A percentile compares a stretch with the other conserved stretches of the same genome.
phyloP scores from a whole-genome alignment of 352 stramenopile species.

The Phytopythium aichiense region DNA sequence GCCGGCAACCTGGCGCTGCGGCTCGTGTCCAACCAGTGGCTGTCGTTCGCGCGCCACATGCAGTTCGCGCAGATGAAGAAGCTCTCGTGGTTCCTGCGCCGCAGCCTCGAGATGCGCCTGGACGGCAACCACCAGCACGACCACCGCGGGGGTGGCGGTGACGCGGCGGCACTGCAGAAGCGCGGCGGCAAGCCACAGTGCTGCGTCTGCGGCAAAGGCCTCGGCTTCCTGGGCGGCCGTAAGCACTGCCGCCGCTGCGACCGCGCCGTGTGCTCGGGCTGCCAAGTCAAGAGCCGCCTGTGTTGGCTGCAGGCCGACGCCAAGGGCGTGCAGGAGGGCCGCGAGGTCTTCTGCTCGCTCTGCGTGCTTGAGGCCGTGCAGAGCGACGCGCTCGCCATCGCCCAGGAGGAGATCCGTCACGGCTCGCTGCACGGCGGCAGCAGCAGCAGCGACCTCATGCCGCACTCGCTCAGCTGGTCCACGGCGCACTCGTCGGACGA shows the following conservation, averaged over 20 bases:
- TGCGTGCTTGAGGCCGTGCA: constrained; percentile 27
- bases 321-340: constrained; percentile 24
- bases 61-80: constrained; percentile 53
- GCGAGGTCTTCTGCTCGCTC: constrained; percentile 25
- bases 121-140: constrained; percentile 5
- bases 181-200: constrained; percentile 12
- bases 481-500: constrained; percentile 6
- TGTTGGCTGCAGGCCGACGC: constrained; percentile 25
- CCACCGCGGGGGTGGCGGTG: neutral
- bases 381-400: constrained; percentile 27
- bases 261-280: constrained; percentile 24
- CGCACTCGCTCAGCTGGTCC: constrained; percentile 7
- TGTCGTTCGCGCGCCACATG: constrained; percentile 32
- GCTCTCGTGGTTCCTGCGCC: constrained; percentile 29
- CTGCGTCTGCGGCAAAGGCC: constrained; percentile 22
- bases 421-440: neutral
- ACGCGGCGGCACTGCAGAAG: constrained; percentile 10
- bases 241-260: constrained; percentile 32
- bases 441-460: neutral
- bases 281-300: constrained; percentile 25
- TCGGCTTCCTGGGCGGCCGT: constrained; percentile 26
- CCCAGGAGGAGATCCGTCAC: constrained; percentile 23
- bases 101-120: constrained; percentile 11
- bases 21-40: constrained; percentile 24
- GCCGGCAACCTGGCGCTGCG: constrained; percentile 23